Evolutionary conservation across 768 basidiomycete genomes (phyloP).

Genomic region (Trametes cubensis): DNA sequence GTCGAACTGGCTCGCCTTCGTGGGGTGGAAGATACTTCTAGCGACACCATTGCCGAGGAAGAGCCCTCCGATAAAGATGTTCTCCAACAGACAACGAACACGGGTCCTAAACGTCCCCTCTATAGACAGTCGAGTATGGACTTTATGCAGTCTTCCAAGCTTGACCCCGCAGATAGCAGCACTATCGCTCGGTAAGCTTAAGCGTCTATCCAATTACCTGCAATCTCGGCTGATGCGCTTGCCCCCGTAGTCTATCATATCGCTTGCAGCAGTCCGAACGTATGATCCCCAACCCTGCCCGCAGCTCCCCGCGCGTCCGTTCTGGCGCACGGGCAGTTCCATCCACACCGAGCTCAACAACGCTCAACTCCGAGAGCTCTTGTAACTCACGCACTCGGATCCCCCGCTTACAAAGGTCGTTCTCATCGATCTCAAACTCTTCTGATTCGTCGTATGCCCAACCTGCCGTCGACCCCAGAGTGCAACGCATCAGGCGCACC

Average conservation of each 20-base stretch:
- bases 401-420: slow-evolving; percentile 33
- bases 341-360: slow-evolving; percentile 68
- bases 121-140: slow-evolving; percentile 90
- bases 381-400: slow-evolving; percentile 33
- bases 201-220: slow-evolving; percentile 15
- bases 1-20: slow-evolving; percentile 74
- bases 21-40: slow-evolving; percentile 51
- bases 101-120: slow-evolving; percentile 56
- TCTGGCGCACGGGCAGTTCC: slow-evolving; percentile 38
- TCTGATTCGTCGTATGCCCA: slow-evolving; percentile 37
- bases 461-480: slow-evolving; percentile 45
- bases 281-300: slow-evolving; percentile 44
- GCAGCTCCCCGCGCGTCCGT: slow-evolving; percentile 46
- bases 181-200: slow-evolving; percentile 65
- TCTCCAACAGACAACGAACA: slow-evolving; percentile 51
- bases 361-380: slow-evolving; percentile 48
- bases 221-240: slow-evolving; percentile 24
- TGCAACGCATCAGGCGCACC: slow-evolving; percentile 54
- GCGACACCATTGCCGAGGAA: slow-evolving; percentile 49
- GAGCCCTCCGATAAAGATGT: slow-evolving; percentile 48
- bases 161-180: slow-evolving; percentile 52
- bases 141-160: slow-evolving; percentile 61
- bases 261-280: slow-evolving; percentile 69
- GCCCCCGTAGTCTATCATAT: slow-evolving; percentile 56
- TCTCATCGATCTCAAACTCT: slow-evolving; percentile 46